A percentile compares a stretch with the other conserved stretches of the same genome.
These are phyloP conservation scores for Dactylellina haptotyla DNA, from an alignment of 2,329 filamentous ascomycete genomes.

Conservation along the genomic window DNA sequence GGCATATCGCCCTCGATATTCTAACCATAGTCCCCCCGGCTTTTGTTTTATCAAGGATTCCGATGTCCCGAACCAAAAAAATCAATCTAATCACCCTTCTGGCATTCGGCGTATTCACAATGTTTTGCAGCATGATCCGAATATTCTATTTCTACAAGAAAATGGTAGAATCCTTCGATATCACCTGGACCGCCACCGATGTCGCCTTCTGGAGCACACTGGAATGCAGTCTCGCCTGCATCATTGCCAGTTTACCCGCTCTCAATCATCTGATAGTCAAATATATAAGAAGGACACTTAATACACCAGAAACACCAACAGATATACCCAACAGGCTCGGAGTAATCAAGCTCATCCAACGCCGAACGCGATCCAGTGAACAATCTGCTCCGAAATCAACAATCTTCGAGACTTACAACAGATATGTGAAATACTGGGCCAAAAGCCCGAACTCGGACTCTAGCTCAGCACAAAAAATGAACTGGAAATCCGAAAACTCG, in stretches of 20 bases:
- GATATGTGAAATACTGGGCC: slow-evolving; percentile 15
- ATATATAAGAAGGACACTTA: slow-evolving; percentile 2
- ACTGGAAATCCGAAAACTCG: too few species aligned
- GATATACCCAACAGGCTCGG: neutral
- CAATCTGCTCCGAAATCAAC: neutral
- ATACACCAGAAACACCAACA: neutral
- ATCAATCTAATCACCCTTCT: slow-evolving; percentile 29
- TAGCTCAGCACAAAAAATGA: neutral
- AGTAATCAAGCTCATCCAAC: neutral
- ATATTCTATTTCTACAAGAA: slow-evolving; percentile 27
- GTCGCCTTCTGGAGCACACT: slow-evolving; percentile 36
- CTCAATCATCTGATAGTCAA: slow-evolving; percentile 37
- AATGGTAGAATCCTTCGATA: slow-evolving; percentile 30
- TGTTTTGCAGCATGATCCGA: slow-evolving; percentile 28
- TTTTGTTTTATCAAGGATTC: slow-evolving; percentile 23
- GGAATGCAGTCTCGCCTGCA: slow-evolving; percentile 27
- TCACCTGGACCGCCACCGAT: slow-evolving; percentile 36
- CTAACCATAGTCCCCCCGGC: slow-evolving; percentile 40
- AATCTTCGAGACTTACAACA: slow-evolving; percentile 4
- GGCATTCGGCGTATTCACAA: slow-evolving; percentile 23
- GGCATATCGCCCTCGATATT: slow-evolving; percentile 37
- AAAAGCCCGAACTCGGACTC: neutral
- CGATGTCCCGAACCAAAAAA: slow-evolving; percentile 31
- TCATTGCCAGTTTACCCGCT: slow-evolving; percentile 38
- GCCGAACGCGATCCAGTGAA: neutral